phyloP scores from a whole-genome alignment of 2,329 filamentous ascomycete genomes.

The Monilinia laxa region DNA sequence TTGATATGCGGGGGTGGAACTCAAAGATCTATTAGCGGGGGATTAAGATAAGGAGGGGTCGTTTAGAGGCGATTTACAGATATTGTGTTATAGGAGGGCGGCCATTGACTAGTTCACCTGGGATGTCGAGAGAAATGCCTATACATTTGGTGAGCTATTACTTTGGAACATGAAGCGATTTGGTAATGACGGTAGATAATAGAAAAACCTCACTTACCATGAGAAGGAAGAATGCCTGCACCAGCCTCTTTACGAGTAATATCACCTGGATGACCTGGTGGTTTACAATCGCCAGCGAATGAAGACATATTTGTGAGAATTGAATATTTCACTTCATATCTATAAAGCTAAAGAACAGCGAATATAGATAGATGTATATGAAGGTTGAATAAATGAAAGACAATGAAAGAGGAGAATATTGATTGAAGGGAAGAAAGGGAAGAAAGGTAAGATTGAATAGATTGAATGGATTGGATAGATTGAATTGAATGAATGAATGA shows the following conservation, averaged over 20 bases:
- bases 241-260: slow-evolving; percentile 35
- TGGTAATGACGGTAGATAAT: neutral
- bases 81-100: slow-evolving; percentile 43
- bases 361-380: no score
- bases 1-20: slow-evolving; percentile 50
- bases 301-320: slow-evolving; percentile 29
- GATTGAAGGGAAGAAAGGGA: neutral
- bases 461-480: neutral
- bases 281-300: slow-evolving; percentile 24
- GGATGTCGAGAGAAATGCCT: slow-evolving; percentile 46
- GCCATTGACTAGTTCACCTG: slow-evolving; percentile 41
- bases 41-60: slow-evolving; percentile 13
- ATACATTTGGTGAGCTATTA: slow-evolving; percentile 11
- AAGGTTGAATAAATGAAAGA: slow-evolving; percentile 11
- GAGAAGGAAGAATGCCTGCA: slow-evolving; percentile 47
- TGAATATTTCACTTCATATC: slow-evolving; percentile 23
- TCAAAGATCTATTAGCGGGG: slow-evolving; percentile 37
- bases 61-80: slow-evolving; percentile 31
- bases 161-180: neutral
- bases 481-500: no score
- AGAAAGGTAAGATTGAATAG: slow-evolving; percentile 12
- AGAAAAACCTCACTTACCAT: slow-evolving; percentile 43
- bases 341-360: neutral
- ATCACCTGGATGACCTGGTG: slow-evolving; percentile 32
- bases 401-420: neutral